A percentile compares a stretch with the other conserved stretches of the same genome.
phyloP scores from a whole-genome alignment of 371 early-diverging fungal genomes.

The Mucor mucedo region DNA sequence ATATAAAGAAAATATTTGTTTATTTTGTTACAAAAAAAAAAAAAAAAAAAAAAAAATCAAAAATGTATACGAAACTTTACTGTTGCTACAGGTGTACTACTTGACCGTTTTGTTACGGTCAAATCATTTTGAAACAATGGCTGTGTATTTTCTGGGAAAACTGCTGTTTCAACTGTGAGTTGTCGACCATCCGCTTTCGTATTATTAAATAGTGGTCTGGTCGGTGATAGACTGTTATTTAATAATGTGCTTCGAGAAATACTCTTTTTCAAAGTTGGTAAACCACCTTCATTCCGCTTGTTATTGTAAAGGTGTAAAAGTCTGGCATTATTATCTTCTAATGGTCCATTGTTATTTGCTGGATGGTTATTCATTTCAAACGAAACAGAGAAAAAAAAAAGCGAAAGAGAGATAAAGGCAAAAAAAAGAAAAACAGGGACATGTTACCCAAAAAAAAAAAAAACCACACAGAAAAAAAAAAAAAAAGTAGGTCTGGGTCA shows the following conservation, averaged over 20 bases:
- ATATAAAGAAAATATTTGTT: neutral
- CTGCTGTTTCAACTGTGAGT: slow-evolving; percentile 20
- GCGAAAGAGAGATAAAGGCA: neutral
- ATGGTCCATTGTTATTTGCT: neutral
- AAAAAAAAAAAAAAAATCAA: no score
- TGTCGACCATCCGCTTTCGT: neutral
- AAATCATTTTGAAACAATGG: slow-evolving; percentile 4
- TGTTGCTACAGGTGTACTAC: slow-evolving; percentile 8
- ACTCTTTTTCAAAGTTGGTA: slow-evolving; percentile 15
- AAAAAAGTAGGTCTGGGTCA: slow-evolving; percentile 6
- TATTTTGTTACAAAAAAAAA: slow-evolving; percentile 12
- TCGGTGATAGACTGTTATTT: slow-evolving; percentile 9
- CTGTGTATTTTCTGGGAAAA: slow-evolving; percentile 26
- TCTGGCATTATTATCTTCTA: neutral
- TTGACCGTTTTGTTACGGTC: slow-evolving; percentile 7
- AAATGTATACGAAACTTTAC: slow-evolving; percentile 2
- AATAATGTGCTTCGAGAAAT: slow-evolving; percentile 17
- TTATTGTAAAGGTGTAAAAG: slow-evolving; percentile 9
- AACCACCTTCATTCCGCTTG: slow-evolving; percentile 4
- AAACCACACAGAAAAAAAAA: neutral
- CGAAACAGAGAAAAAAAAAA: neutral
- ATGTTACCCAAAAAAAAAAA: neutral
- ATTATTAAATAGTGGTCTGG: neutral
- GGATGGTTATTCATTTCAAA: slow-evolving; percentile 4
- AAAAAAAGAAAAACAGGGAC: neutral